Evolutionary conservation across 225 moss, liverwort and hornwort genomes (phyloP).

Genomic region (Neckera pumila): DNA sequence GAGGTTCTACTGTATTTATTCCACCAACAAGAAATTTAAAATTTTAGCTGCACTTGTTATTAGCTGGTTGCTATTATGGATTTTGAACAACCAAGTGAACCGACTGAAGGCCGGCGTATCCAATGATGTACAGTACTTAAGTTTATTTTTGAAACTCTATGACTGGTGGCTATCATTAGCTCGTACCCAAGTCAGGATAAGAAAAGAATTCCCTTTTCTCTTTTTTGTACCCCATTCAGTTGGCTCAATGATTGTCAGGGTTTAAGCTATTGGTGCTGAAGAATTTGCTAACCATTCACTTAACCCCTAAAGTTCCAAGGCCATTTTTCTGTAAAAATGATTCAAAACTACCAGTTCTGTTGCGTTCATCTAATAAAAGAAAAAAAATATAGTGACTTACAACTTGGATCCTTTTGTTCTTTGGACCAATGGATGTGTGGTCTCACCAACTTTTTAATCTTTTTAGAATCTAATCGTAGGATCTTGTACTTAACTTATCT

Average conservation of each 20-base stretch:
- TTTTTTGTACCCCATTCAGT: background rate
- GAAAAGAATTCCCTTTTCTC: background rate
- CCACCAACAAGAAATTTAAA: background rate
- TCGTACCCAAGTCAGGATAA: background rate
- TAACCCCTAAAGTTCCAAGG: too few relatives aligned
- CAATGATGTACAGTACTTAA: background rate
- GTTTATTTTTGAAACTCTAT: background rate
- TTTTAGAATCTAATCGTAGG: too few relatives aligned
- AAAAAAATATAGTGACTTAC: too few relatives aligned
- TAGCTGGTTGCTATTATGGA: background rate
- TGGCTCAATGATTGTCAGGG: background rate
- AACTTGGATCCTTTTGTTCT: too few relatives aligned
- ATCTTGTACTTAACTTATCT: too few relatives aligned
- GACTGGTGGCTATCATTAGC: background rate
- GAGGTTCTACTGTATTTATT: too few relatives aligned
- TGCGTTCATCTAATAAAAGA: too few relatives aligned
- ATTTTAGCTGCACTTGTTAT: background rate
- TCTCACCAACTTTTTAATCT: too few relatives aligned
- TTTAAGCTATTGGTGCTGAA: background rate
- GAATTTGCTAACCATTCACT: background rate
- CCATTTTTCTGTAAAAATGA: too few relatives aligned
- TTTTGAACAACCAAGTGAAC: background rate
- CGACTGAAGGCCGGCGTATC: too few relatives aligned
- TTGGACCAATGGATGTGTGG: too few relatives aligned
- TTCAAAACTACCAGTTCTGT: too few relatives aligned